Base-by-base conservation (phyloP, 176 grass and related monocot genomes). In the Rhynchospora tenuis region DNA sequence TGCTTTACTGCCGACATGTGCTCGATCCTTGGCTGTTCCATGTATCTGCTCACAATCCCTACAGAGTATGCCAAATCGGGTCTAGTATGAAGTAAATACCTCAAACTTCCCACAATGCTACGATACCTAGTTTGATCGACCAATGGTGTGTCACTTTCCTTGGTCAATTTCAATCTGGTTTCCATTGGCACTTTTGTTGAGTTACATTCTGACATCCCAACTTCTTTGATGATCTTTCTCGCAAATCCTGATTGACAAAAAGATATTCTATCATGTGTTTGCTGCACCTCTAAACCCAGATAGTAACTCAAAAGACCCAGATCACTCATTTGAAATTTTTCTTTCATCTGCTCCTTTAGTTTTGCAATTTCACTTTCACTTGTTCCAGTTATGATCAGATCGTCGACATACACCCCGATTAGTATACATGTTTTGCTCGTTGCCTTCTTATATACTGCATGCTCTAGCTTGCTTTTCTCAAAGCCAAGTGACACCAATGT, bases 361-460 rank as follows among this genome's bases (percentile, higher is more conserved):
- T 45, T 44, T 13, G 8, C 14, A 31, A 82, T 82, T 2, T 45
- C 19, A 47, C 7, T 13, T 3, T 17, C 20, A 43, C 51, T 52
- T 10, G 78, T 24, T 1, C 78, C 78, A 57, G 78, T 62, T 31
- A 81, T 81, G 3, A 81, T 12, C 19, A 81, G 33, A 27, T 81
- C 78, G 19, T 81, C 78, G 20, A 81, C 78, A 43, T 81, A 81
- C 23, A 81, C 52, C 2, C 78, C 78, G 12, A 81, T 20, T n/a
- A 81, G 38, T 1, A 59, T 8, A 29, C 10, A 15, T 16, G 14
- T 57, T 2, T 6, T 38, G 17, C 50, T 22, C 38, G 19, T 3
- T 17, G 4, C 7, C 31, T 8, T 57, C 17, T 8, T 61, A 51
- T 81, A 81, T 29, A 81, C 52, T 61, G 78, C 52, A 62, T 81